Evolutionary conservation across 768 basidiomycete species (phyloP).

Genomic region (Auriculariales sp.): DNA sequence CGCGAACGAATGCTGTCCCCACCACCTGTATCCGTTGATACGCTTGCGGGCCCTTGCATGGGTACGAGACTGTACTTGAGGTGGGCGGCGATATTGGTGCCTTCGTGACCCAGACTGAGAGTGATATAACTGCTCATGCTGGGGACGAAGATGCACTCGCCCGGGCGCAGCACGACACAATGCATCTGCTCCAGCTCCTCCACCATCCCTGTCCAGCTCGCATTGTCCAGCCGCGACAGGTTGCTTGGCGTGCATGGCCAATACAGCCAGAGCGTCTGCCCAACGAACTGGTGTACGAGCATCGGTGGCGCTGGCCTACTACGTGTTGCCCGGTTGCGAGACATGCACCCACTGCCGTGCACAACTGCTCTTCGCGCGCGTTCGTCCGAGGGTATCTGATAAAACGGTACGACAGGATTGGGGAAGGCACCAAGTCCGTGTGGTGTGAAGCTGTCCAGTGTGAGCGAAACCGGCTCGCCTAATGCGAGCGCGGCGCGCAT

Average conservation of each 20-base stretch:
- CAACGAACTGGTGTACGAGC: slow-evolving; percentile 1
- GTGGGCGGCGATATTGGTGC: slow-evolving; percentile 1
- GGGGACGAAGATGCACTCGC: slow-evolving; percentile 1
- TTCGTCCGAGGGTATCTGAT: not conserved
- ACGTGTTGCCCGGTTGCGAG: not conserved
- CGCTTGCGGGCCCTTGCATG: not conserved
- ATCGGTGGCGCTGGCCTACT: not conserved
- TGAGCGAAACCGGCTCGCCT: not conserved
- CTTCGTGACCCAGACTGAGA: not conserved
- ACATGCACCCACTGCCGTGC: not conserved
- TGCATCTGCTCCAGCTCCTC: not conserved
- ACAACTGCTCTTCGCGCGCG: not conserved
- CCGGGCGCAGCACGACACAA: not conserved
- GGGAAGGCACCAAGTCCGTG: not conserved
- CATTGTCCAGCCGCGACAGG: not conserved
- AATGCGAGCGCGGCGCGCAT: not conserved
- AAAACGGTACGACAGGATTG: not conserved
- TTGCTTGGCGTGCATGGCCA: not conserved
- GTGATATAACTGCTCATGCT: not conserved
- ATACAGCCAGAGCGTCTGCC: not conserved
- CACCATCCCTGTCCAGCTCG: not conserved
- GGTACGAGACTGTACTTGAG: not conserved
- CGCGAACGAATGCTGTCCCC: no score
- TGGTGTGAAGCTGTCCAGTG: not conserved
- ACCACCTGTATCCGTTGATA: no score